A percentile compares a stretch with the other conserved stretches of the same genome.
Evolutionary conservation across 345 rosid species (phyloP).

Genomic region (Cardamine occulta): DNA sequence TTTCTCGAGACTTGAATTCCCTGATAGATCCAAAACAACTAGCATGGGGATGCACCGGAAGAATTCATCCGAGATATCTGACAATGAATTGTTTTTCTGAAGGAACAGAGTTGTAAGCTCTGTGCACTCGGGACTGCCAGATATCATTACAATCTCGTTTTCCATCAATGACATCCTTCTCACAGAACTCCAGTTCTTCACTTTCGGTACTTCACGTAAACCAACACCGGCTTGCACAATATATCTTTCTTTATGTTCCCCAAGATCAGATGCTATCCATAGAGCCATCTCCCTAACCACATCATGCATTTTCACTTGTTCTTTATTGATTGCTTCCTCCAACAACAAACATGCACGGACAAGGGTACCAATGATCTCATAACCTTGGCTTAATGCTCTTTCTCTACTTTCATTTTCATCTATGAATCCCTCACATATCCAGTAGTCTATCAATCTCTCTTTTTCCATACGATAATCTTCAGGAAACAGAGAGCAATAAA

Average conservation of each 20-base stretch:
- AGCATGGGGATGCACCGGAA: constrained; percentile 37
- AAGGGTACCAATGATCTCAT: constrained; percentile 41
- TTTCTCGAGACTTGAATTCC: neutral
- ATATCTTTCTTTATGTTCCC: constrained; percentile 3
- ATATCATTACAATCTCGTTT: constrained; percentile 29
- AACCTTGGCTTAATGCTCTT: constrained; percentile 38
- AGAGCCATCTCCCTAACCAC: constrained; percentile 52
- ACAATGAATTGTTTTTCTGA: constrained; percentile 28
- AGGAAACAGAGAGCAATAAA: constrained; percentile 50
- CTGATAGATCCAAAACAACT: constrained; percentile 43
- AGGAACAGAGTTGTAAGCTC: constrained; percentile 44
- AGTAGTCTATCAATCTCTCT: constrained; percentile 38
- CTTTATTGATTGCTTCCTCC: constrained; percentile 28
- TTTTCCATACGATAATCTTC: constrained; percentile 27
- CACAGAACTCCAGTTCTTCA: constrained; percentile 24
- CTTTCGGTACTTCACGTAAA: constrained; percentile 14
- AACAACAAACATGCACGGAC: constrained; percentile 41
- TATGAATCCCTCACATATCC: constrained; percentile 41
- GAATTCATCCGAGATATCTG: constrained; percentile 12
- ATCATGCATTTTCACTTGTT: constrained; percentile 47
- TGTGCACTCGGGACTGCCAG: constrained; percentile 16
- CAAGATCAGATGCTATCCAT: constrained; percentile 40
- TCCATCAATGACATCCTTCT: constrained; percentile 44
- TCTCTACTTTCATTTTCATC: neutral
- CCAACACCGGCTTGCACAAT: constrained; percentile 13